Evolutionary conservation across 2,329 filamentous ascomycete species (phyloP).

Genomic region (Ophiocordyceps camponoti-rufipedis): DNA sequence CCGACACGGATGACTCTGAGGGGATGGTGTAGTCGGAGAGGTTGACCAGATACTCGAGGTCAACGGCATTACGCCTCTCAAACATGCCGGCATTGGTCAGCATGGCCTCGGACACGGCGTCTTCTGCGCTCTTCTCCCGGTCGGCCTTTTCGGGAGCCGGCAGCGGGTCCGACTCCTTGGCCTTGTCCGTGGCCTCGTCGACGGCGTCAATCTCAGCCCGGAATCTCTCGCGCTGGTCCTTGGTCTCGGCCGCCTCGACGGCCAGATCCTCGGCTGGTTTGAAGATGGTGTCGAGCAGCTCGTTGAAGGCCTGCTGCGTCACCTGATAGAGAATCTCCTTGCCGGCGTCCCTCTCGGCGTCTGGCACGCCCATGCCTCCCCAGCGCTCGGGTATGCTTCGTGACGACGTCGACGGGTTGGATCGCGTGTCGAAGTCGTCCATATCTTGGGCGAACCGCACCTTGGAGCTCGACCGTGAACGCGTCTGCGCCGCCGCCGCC

Average conservation of each 20-base stretch:
- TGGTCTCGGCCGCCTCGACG: conserved; percentile 46
- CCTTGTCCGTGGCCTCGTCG: conserved; percentile 9
- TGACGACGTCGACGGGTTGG: conserved; percentile 57
- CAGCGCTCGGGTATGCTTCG: conserved; percentile 54
- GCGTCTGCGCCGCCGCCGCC: conserved; percentile 7
- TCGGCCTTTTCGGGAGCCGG: conserved; percentile 3
- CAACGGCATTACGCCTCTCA: conserved; percentile 13
- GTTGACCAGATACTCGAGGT: conserved; percentile 11
- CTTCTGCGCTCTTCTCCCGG: conserved; percentile 12
- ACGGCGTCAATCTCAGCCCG: conserved; percentile 27
- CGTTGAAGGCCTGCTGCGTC: conserved; percentile 79
- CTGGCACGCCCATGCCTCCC: conserved; percentile 62
- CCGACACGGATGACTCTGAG: conserved; percentile 1
- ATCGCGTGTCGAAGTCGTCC: conserved; percentile 50
- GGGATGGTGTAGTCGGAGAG: conserved; percentile 2
- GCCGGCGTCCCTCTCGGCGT: conserved; percentile 65
- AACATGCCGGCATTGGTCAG: conserved; percentile 24
- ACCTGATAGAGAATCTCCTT: conserved; percentile 84
- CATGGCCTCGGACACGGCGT: conserved; percentile 19
- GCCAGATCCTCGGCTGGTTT: conserved; percentile 61
- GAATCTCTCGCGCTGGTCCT: conserved; percentile 38
- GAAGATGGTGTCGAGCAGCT: conserved; percentile 77
- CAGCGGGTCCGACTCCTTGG: neutral
- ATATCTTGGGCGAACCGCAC: conserved; percentile 58
- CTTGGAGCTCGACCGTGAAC: conserved; percentile 57